Evolutionary conservation across 495 filamentous ascomycete species (phyloP).

Genomic region (Letharia columbiana): DNA sequence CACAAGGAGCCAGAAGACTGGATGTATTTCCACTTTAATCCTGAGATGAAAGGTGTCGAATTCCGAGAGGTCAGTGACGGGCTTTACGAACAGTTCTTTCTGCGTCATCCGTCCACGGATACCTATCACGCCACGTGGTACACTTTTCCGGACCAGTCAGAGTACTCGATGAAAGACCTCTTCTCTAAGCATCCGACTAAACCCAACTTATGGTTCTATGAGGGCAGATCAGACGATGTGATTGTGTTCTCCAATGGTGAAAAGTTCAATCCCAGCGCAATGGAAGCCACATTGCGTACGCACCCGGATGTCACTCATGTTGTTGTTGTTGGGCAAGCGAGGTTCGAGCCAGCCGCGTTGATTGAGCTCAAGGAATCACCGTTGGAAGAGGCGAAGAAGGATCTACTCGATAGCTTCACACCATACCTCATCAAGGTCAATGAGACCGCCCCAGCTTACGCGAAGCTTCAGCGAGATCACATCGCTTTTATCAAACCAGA

Average conservation of each 20-base stretch:
- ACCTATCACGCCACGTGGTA: constrained; percentile 27
- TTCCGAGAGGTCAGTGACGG: constrained; percentile 33
- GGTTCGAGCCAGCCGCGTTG: constrained; percentile 27
- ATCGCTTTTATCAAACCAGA: constrained; percentile 13
- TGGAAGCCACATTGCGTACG: constrained; percentile 39
- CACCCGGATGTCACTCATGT: constrained; percentile 41
- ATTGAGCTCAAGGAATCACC: constrained; percentile 27
- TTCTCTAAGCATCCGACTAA: constrained; percentile 44
- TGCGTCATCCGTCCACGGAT: constrained; percentile 30
- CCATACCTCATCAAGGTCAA: constrained; percentile 24
- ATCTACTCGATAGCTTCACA: constrained; percentile 29
- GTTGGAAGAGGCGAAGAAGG: constrained; percentile 16
- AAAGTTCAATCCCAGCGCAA: constrained; percentile 50
- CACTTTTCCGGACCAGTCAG: constrained; percentile 32
- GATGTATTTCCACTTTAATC: constrained; percentile 44
- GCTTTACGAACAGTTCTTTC: constrained; percentile 43
- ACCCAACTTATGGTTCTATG: constrained; percentile 42
- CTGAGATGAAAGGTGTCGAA: constrained; percentile 35
- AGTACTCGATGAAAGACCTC: constrained; percentile 49
- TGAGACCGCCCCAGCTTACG: constrained; percentile 26
- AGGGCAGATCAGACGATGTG: constrained; percentile 49
- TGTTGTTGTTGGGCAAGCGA: constrained; percentile 31
- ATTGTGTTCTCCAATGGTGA: constrained; percentile 58
- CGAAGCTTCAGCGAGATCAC: constrained; percentile 24
- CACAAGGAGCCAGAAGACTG: constrained; percentile 35